Base-by-base conservation (phyloP, 2,329 filamentous ascomycete genomes). In the Aureobasidium vineae region DNA sequence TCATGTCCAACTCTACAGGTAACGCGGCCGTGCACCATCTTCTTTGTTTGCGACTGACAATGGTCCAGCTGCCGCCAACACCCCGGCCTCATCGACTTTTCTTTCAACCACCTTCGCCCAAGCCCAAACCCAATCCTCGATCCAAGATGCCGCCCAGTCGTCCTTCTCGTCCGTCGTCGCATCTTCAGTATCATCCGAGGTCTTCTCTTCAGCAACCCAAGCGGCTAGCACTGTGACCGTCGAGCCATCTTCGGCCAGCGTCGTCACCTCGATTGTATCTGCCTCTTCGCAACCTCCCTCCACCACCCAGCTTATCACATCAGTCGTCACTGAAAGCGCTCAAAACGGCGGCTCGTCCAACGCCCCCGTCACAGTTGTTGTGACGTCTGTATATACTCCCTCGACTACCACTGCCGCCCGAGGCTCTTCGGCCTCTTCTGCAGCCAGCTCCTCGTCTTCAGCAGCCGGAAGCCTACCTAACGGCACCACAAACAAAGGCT, bases 231-330 rank as follows among this genome's bases (percentile, higher is more conserved):
- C 69, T 21, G 67, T 66, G 36, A 69, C 64, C 8, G 65, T 68
- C 54, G 61, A 63, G 23, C 65, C 70, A 13, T 56, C 68, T 8
- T 66, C 60, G 23, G 66, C 69, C 41, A 66, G 64, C 41, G 65
- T 69, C 52, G 68, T 70, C 53, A 71, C 69, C 15, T 68, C 69
- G 2, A 41, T 69, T 23, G 66, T 68, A 21, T 69, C 71, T 11
- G 72, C 70, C 10, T 67, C 72, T 21, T 68, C 70, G 10, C 61
- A 43, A n/a, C 57, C 68, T n/a, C 61, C 68, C 11, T 67, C 71
- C 7, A 73, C 71, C 33, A 73, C 71, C 33, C 65, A 70, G 26
- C 47, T 70, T 57, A 53, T 72, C 59, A 72, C 71, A 15, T 72
- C 71, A 2, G 66, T 72, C 38, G 68, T 73, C 49, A 72, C 71